A percentile compares a stretch with the other conserved stretches of the same genome.
Conservation (phyloP, 306 rosid genomes). For the Prunus persica region Prunus_persica_NCBIv2 NC_034013.1:15509001-15509500, state of each 20-base stretch:
- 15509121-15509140: neutral
- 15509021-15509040: no score
- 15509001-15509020: neutral
- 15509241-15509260: no score
- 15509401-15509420: constrained; percentile 86
- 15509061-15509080: neutral
- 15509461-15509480: constrained; percentile 67
- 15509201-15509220: neutral
- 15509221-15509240: neutral
- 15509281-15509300: neutral
- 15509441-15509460: constrained; percentile 71
- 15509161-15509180: neutral
- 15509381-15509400: constrained; percentile 67
- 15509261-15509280: no score
- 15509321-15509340: constrained; percentile 21
- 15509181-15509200: neutral
- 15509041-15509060: no score
- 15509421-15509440: constrained; percentile 61
- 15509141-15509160: neutral
- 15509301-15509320: neutral
- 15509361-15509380: constrained; percentile 61
- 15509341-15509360: constrained; percentile 45
- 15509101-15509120: no score
- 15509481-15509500: constrained; percentile 57
- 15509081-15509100: neutral